Conservation (phyloP, 495 filamentous ascomycete genomes). For the Penicillium salamii region DNA sequence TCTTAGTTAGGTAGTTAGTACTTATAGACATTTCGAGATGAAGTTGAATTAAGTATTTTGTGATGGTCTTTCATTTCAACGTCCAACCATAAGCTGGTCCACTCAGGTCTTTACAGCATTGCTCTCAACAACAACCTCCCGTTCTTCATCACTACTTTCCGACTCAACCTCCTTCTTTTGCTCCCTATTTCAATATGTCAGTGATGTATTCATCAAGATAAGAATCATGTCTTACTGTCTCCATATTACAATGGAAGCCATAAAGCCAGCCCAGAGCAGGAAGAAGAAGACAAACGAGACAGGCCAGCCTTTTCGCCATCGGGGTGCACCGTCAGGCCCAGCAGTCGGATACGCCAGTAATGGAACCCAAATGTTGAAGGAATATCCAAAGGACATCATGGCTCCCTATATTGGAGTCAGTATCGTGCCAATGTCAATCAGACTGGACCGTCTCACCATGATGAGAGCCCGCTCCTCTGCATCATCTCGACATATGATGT, state of each 20-base stretch:
- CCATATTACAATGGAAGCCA: conserved; percentile 33
- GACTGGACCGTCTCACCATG: conserved; percentile 24
- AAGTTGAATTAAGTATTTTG: no score
- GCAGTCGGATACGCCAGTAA: conserved; percentile 43
- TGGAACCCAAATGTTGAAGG: conserved; percentile 47
- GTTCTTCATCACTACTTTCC: conserved; percentile 15
- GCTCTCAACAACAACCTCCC: conserved; percentile 8
- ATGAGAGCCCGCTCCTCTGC: conserved; percentile 47
- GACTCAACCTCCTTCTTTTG: conserved; percentile 2
- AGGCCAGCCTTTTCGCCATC: conserved; percentile 47
- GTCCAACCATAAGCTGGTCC: no score
- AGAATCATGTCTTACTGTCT: conserved; percentile 24
- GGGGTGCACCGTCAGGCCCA: conserved; percentile 40
- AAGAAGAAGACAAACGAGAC: conserved; percentile 39
- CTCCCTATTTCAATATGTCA: conserved; percentile 12
- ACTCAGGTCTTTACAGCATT: not conserved
- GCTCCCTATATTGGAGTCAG: conserved; percentile 28
- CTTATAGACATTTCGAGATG: no score
- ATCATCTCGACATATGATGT: conserved; percentile 44
- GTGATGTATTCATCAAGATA: not conserved
- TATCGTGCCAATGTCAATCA: not conserved
- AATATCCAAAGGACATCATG: conserved; percentile 52
- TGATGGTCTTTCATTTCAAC: no score
- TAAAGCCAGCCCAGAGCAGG: conserved; percentile 41
- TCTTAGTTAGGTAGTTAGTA: no score